Evolutionary conservation across 306 rosid genomes (phyloP).

Genomic region (Corylus heterophylla): DNA sequence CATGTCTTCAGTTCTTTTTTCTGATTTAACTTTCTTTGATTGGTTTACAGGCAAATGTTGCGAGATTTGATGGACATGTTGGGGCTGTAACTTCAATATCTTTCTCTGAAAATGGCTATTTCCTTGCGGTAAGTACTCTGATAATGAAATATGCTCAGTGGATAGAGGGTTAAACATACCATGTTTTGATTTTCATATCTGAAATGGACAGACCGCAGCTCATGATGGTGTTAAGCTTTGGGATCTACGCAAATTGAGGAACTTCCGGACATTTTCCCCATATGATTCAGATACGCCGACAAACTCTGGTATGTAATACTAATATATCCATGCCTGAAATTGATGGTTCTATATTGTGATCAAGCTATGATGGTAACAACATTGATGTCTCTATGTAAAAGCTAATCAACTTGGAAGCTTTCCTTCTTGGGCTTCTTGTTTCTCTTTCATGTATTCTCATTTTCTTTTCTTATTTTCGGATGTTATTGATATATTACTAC

Average conservation of each 20-base stretch:
- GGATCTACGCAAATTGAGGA: slow-evolving; percentile 93
- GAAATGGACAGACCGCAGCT: slow-evolving; percentile 82
- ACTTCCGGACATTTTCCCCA: slow-evolving; percentile 78
- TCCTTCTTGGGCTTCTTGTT: no score
- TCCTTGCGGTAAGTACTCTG: slow-evolving; percentile 80
- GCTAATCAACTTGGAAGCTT: no score
- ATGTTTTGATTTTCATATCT: slow-evolving; percentile 26
- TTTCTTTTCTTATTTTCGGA: not conserved
- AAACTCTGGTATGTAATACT: slow-evolving; percentile 59
- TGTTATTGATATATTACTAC: not conserved
- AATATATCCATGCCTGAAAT: not conserved
- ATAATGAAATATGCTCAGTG: not conserved
- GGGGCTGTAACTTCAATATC: slow-evolving; percentile 92
- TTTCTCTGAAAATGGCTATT: slow-evolving; percentile 96
- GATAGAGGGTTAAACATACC: not conserved
- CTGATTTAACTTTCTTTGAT: slow-evolving; percentile 14
- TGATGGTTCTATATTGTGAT: not conserved
- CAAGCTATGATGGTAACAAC: not conserved
- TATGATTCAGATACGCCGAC: slow-evolving; percentile 85
- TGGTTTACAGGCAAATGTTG: slow-evolving; percentile 79
- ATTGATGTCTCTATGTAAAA: no score
- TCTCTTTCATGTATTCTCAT: not conserved
- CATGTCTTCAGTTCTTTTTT: not conserved
- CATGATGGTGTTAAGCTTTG: slow-evolving; percentile 93
- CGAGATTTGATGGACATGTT: slow-evolving; percentile 84